These are phyloP conservation scores for Penicillium concentricum DNA, from an alignment of 2,329 filamentous ascomycete genomes.

Conservation along the genomic window DNA sequence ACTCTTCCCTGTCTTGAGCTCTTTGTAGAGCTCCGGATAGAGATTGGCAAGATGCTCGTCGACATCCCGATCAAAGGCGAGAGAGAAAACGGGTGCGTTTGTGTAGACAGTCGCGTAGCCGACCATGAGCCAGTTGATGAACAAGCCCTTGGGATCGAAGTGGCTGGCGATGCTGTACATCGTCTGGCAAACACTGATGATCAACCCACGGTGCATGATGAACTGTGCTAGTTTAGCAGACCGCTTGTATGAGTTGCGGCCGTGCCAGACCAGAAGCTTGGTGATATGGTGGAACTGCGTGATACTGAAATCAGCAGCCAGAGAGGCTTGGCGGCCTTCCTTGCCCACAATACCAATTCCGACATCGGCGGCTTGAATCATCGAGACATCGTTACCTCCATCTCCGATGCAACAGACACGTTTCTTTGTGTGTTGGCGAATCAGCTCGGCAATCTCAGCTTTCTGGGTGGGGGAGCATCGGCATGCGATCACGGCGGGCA, in stretches of 20 bases:
- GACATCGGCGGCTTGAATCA: constrained; percentile 98
- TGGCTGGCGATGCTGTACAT: constrained; percentile 92
- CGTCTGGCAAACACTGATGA: constrained; percentile 93
- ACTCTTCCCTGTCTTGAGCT: constrained; percentile 83
- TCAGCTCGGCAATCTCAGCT: constrained; percentile 86
- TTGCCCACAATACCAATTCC: constrained; percentile 98
- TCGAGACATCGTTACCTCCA: constrained; percentile 95
- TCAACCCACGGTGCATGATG: constrained; percentile 93
- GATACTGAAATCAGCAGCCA: constrained; percentile 95
- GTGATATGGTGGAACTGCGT: constrained; percentile 93
- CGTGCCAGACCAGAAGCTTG: constrained; percentile 98
- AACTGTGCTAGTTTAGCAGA: constrained; percentile 95
- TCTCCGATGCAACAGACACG: constrained; percentile 97
- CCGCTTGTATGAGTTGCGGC: constrained; percentile 94
- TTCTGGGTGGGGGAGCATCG: constrained; percentile 97
- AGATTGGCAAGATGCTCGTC: constrained; percentile 90
- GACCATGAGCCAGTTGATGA: constrained; percentile 95
- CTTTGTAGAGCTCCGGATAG: constrained; percentile 96
- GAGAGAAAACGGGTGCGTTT: constrained; percentile 84
- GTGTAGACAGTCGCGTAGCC: constrained; percentile 97
- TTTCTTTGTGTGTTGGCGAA: constrained; percentile 88
- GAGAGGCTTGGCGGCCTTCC: constrained; percentile 88
- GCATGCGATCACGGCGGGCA: constrained; percentile 92
- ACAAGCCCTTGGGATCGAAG: constrained; percentile 91
- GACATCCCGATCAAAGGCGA: constrained; percentile 92